Conservation (phyloP, 129 eudicot genomes). For the Silybum marianum region DNA sequence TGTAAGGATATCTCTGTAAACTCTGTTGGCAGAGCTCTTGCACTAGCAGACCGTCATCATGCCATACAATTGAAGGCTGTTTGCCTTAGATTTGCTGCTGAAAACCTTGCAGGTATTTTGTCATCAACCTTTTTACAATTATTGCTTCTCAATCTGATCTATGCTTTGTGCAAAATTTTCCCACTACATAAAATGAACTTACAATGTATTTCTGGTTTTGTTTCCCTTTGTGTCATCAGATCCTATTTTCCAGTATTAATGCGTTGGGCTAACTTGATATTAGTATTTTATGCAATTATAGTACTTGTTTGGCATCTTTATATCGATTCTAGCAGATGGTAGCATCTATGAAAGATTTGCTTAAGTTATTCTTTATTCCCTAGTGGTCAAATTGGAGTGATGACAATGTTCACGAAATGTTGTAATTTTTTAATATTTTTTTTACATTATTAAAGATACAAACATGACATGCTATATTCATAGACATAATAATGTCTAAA, state of each 20-base stretch:
- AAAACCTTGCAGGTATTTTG: constrained; percentile 70
- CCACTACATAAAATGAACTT: background rate
- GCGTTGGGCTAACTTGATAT: background rate
- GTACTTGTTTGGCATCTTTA: background rate
- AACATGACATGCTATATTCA: background rate
- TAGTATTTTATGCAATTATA: background rate
- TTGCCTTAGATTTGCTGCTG: constrained; percentile 83
- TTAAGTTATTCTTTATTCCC: background rate
- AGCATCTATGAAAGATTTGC: background rate
- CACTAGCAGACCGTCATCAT: constrained; percentile 61
- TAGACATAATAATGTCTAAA: background rate
- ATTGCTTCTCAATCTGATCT: background rate
- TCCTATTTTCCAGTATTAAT: background rate
- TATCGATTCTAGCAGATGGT: background rate
- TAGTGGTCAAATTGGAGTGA: background rate
- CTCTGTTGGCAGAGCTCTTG: constrained; percentile 65
- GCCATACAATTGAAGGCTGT: constrained; percentile 76
- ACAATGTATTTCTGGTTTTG: background rate
- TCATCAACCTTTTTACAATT: background rate
- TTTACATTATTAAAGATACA: background rate
- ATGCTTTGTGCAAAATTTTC: background rate
- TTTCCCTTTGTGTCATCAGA: background rate
- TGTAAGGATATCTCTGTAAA: constrained; percentile 82
- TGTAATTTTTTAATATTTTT: background rate
- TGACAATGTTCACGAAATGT: background rate